Evolutionary conservation across 257 asterid genomes (phyloP).

Genomic region (Salvia hispanica): DNA sequence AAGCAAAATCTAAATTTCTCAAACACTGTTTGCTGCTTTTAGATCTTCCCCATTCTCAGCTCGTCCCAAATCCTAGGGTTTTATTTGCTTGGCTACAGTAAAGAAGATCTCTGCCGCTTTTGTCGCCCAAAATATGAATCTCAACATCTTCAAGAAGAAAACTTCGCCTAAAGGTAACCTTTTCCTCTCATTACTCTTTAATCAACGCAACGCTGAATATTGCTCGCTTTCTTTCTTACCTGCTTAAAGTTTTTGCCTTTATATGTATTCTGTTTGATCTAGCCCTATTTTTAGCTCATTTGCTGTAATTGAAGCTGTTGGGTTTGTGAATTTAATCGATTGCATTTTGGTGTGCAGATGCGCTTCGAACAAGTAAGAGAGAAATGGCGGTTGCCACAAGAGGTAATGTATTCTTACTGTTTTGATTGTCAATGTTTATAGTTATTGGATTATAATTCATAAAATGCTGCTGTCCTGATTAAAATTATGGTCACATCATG

Average conservation of each 20-base stretch:
- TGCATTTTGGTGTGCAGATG: slow-evolving; percentile 51
- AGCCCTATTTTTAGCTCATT: neutral
- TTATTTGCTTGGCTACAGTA: neutral
- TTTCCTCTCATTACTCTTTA: no score
- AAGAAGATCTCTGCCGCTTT: neutral
- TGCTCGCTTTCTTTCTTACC: neutral
- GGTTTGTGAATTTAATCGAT: slow-evolving; percentile 23
- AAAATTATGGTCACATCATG: no score
- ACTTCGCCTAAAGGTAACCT: slow-evolving; percentile 87
- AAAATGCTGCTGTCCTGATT: no score
- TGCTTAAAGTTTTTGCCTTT: neutral
- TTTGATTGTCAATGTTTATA: neutral
- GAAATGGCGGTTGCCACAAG: slow-evolving; percentile 93
- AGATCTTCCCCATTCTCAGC: slow-evolving; percentile 11
- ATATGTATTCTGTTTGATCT: neutral
- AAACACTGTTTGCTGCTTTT: neutral
- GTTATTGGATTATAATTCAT: neutral
- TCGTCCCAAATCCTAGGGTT: slow-evolving; percentile 33
- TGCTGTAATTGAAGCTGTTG: slow-evolving; percentile 1
- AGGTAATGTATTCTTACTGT: slow-evolving; percentile 48
- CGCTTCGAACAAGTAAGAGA: slow-evolving; percentile 86
- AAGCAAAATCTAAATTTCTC: slow-evolving; percentile 6
- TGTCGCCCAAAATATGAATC: slow-evolving; percentile 46
- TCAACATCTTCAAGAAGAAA: slow-evolving; percentile 89
- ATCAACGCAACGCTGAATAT: no score